A percentile compares a stretch with the other conserved stretches of the same genome.
phyloP scores from a whole-genome alignment of 495 filamentous ascomycete genomes.

The Penicillium longicatenatum region DNA sequence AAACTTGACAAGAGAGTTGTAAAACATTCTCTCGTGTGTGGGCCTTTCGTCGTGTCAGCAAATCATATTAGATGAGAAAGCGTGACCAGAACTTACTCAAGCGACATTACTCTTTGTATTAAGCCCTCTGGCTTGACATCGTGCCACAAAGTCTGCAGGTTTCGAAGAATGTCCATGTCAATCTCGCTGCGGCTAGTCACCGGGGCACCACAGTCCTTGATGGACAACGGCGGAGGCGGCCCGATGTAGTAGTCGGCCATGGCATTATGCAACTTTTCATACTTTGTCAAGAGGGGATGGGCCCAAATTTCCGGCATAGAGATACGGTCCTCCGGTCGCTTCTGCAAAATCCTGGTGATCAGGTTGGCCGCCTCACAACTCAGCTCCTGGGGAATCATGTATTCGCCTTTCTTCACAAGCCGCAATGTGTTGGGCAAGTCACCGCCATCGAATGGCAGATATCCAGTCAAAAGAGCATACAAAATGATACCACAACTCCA shows the following conservation, averaged over 20 bases:
- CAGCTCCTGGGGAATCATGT: slow-evolving; percentile 68
- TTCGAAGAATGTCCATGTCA: slow-evolving; percentile 76
- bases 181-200: slow-evolving; percentile 59
- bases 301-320: slow-evolving; percentile 76
- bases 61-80: neutral
- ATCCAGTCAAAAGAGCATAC: slow-evolving; percentile 77
- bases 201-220: slow-evolving; percentile 55
- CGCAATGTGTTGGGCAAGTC: slow-evolving; percentile 57
- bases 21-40: slow-evolving; percentile 91
- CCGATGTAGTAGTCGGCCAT: slow-evolving; percentile 55
- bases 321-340: slow-evolving; percentile 74
- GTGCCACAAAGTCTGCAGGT: slow-evolving; percentile 88
- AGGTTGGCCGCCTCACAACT: slow-evolving; percentile 75
- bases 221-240: slow-evolving; percentile 50
- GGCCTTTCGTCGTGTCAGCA: slow-evolving; percentile 46
- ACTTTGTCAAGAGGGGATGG: slow-evolving; percentile 80
- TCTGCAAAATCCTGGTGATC: slow-evolving; percentile 70
- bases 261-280: slow-evolving; percentile 62
- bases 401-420: slow-evolving; percentile 70
- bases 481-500: slow-evolving; percentile 96
- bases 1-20: slow-evolving; percentile 78
- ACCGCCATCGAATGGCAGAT: slow-evolving; percentile 79
- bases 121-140: slow-evolving; percentile 70
- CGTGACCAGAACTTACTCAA: slow-evolving; percentile 60
- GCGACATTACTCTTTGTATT: slow-evolving; percentile 61